Conservation (phyloP, 1,139 yeast genomes). For the Geotrichum aggregatum region DNA sequence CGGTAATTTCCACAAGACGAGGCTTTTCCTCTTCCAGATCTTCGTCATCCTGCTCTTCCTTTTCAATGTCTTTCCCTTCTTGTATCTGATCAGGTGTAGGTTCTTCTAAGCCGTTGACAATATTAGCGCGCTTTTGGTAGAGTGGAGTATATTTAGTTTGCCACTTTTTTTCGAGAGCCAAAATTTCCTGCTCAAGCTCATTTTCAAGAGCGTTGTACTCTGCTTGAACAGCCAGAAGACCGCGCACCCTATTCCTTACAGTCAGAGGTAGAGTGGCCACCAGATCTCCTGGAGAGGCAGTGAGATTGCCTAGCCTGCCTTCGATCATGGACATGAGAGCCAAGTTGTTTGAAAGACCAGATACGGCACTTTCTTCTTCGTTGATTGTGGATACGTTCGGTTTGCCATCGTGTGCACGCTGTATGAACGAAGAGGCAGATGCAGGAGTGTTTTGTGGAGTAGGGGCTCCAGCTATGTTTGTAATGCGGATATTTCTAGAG, state of each 20-base stretch:
- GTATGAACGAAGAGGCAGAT: conserved; percentile 61
- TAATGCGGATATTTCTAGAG: conserved; percentile 55
- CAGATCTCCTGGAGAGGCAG: conserved; percentile 71
- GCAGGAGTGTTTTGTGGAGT: conserved; percentile 99
- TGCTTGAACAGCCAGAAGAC: conserved; percentile 79
- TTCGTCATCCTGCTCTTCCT: conserved; percentile 36
- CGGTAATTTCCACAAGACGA: conserved; percentile 46
- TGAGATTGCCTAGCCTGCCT: conserved; percentile 78
- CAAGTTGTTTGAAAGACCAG: conserved; percentile 59
- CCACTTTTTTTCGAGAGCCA: conserved; percentile 80
- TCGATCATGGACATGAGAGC: conserved; percentile 80
- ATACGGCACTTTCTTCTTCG: conserved; percentile 43
- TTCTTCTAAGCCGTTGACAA: conserved; percentile 70
- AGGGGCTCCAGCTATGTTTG: conserved; percentile 88
- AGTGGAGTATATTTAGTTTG: conserved; percentile 71
- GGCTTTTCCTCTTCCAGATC: conserved; percentile 42
- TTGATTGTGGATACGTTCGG: conserved; percentile 78
- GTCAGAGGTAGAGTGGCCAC: conserved; percentile 69
- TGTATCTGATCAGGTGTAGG: conserved; percentile 76
- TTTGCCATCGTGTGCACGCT: conserved; percentile 46
- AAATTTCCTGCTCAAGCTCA: conserved; percentile 83
- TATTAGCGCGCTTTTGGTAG: conserved; percentile 66
- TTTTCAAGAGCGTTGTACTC: conserved; percentile 80
- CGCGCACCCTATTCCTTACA: conserved; percentile 73
- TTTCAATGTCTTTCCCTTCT: conserved; percentile 63